Conservation (phyloP, 495 filamentous ascomycete genomes). For the Aspergillus sparsus region DNA sequence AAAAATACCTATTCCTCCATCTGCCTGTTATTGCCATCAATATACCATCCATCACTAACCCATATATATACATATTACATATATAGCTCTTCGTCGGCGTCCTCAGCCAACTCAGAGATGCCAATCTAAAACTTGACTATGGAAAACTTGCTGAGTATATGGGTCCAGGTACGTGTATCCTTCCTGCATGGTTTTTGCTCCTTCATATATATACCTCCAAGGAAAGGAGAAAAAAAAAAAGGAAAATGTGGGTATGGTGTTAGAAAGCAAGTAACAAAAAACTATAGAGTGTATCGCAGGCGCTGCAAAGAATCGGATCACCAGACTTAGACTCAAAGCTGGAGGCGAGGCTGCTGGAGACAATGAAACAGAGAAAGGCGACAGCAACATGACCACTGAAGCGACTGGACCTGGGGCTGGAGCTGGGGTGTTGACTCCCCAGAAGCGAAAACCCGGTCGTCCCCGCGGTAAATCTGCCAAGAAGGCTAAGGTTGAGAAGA, state of each 20-base stretch:
- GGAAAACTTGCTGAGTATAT: slow-evolving; percentile 12
- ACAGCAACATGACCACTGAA: neutral
- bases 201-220: neutral
- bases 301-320: slow-evolving; percentile 18
- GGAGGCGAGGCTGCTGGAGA: neutral
- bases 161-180: slow-evolving; percentile 12
- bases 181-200: neutral
- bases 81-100: slow-evolving; percentile 19
- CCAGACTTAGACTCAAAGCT: slow-evolving; percentile 7
- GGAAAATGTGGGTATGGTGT: neutral
- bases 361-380: neutral
- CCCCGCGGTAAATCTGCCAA: neutral
- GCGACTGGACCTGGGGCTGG: neutral
- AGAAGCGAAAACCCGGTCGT: slow-evolving; percentile 10
- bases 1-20: no score
- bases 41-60: slow-evolving; percentile 1
- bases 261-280: neutral
- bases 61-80: neutral
- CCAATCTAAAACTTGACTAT: slow-evolving; percentile 14
- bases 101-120: slow-evolving; percentile 15
- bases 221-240: neutral
- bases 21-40: no score
- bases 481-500: slow-evolving; percentile 2
- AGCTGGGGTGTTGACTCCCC: neutral
- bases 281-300: slow-evolving; percentile 17